Base-by-base conservation (phyloP, 495 filamentous ascomycete genomes). In the Evansstolkia leycettana region DNA sequence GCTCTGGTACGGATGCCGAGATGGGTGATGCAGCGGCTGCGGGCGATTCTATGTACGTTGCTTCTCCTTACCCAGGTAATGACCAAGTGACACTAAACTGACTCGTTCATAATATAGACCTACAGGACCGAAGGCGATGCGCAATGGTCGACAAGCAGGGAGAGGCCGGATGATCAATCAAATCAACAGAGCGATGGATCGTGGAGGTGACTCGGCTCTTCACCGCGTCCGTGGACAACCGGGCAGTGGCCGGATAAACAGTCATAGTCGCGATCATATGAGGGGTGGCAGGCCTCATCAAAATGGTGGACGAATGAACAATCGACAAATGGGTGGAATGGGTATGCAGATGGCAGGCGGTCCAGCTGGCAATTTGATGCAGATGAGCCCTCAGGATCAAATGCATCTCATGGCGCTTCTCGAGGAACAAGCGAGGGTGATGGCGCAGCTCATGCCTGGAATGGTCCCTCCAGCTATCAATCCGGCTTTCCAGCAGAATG, bases 41-140 rank as follows among this genome's bases (percentile, higher is more conserved):
- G 16, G 58, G 53, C 37, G 78, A 78, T 32, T 57, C 64, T 28
- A 84, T 84, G 87, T 93, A 76, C 56, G 84, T 71, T 35, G 14
- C 13, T 28, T 35, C 20, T 18, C 14, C 17, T 17, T 33, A n/a
- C 7, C 13, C 13, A 6, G 29, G 23, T 2, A 28, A 40, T 28
- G 8, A 23, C 17, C 9, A 6, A 26, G 17, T 19, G 36, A 12
- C 8, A 36, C 28, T 19, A 19, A 10, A 28, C 17, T 39, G 23
- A 25, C 37, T 33, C n/a, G n/a, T n/a, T n/a, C n/a, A n/a, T n/a
- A n/a, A n/a, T n/a, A n/a, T 46, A 95, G 88, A 50, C 90, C 90
- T 12, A 96, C 89, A 7, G 90, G 87, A 28, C 90, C 90, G 15
- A 90, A 86, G 57, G 84, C 88, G 3, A 96, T 98, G 92, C 80